These are phyloP conservation scores for Yarrowia osloensis DNA, from an alignment of 805 yeast genomes.

Conservation along the genomic window DNA sequence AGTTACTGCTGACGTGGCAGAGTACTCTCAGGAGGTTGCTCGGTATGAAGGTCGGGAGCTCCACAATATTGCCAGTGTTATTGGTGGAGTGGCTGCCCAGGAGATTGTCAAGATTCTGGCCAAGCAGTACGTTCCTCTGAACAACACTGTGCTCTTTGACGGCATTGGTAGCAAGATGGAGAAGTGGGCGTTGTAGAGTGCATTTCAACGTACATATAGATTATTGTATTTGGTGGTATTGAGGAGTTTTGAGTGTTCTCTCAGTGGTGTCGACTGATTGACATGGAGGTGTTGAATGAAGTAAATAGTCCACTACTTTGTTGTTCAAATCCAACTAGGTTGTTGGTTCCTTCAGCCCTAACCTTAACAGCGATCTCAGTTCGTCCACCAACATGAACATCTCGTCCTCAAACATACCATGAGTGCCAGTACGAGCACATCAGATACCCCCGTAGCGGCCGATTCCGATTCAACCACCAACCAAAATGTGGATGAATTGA, in stretches of 20 bases:
- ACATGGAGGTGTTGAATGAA: too few species aligned
- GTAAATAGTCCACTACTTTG: too few species aligned
- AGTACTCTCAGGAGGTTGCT: slow-evolving; percentile 32
- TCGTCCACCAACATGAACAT: too few species aligned
- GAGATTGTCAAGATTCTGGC: slow-evolving; percentile 77
- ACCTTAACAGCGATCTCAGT: not conserved
- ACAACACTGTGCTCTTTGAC: slow-evolving; percentile 70
- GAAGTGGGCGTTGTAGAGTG: slow-evolving; percentile 37
- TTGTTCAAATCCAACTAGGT: too few species aligned
- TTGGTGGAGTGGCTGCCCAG: slow-evolving; percentile 87
- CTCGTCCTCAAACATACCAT: not conserved
- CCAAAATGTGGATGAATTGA: not conserved
- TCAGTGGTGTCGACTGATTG: too few species aligned
- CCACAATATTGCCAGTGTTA: slow-evolving; percentile 62
- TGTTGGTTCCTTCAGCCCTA: too few species aligned
- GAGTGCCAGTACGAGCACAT: not conserved
- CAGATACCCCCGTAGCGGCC: not conserved
- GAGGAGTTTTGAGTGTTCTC: too few species aligned
- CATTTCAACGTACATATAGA: not conserved
- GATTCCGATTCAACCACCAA: not conserved
- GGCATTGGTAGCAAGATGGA: slow-evolving; percentile 57
- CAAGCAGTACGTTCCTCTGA: slow-evolving; percentile 76
- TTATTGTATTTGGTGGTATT: too few species aligned
- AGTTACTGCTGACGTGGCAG: slow-evolving; percentile 35
- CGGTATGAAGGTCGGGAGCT: slow-evolving; percentile 48